phyloP scores from a whole-genome alignment of 2,329 filamentous ascomycete genomes.

The Talaromyces sp. region DNA sequence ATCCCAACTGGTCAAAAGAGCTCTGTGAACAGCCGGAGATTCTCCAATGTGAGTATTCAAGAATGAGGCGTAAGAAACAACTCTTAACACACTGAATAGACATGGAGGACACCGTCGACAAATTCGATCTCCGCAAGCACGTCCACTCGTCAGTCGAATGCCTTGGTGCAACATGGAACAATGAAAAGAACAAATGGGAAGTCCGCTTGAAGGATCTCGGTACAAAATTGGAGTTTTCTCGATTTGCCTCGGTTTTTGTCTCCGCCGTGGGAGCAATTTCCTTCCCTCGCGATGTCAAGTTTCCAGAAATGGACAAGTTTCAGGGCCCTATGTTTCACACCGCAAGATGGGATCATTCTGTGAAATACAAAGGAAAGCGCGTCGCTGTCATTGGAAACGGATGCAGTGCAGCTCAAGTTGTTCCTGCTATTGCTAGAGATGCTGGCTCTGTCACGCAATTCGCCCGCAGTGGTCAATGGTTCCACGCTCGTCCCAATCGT shows the following conservation, averaged over 20 bases:
- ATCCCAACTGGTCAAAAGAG: conserved; percentile 31
- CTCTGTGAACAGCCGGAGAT: conserved; percentile 31
- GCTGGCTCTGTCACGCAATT: conserved; percentile 55
- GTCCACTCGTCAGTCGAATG: conserved; percentile 19
- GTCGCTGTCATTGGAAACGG: conserved; percentile 55
- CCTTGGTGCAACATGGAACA: conserved; percentile 19
- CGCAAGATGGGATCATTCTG: conserved; percentile 49
- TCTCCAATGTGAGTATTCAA: conserved; percentile 19
- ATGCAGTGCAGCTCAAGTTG: conserved; percentile 54
- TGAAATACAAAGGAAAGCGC: conserved; percentile 51
- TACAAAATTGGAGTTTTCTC: conserved; percentile 14
- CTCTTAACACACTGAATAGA: conserved; percentile 9
- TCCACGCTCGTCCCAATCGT: conserved; percentile 8
- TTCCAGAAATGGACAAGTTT: conserved; percentile 50
- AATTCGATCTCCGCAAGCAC: conserved; percentile 24
- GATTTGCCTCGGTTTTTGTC: conserved; percentile 17
- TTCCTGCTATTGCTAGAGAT: conserved; percentile 47
- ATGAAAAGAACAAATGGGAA: conserved; percentile 18
- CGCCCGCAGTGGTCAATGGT: conserved; percentile 38
- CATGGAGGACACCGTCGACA: conserved; percentile 26
- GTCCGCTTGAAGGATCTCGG: conserved; percentile 17
- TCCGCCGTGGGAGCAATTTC: conserved; percentile 20
- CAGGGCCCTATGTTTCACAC: conserved; percentile 53
- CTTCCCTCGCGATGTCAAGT: conserved; percentile 3
- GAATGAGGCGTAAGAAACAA: too few relatives aligned